Evolutionary conservation across 2,329 filamentous ascomycete genomes (phyloP).

Genomic region (Dichotomopilus funicola): DNA sequence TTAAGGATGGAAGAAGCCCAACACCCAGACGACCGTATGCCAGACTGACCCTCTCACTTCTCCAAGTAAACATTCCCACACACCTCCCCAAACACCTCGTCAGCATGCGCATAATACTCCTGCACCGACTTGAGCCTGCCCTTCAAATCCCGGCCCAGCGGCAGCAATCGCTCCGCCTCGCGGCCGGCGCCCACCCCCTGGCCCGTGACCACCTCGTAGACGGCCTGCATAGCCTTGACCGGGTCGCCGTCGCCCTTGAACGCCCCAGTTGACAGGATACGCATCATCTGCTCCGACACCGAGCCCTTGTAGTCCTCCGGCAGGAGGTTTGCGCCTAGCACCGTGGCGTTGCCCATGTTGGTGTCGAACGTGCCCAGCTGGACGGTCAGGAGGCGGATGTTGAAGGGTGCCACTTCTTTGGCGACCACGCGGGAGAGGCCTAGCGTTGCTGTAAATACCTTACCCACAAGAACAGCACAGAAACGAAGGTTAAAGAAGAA

Average conservation of each 20-base stretch:
- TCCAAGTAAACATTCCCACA: neutral
- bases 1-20: no score
- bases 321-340: neutral
- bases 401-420: neutral
- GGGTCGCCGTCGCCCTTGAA: neutral
- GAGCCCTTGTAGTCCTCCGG: neutral
- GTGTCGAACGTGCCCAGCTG: neutral
- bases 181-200: neutral
- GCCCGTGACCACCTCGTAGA: neutral
- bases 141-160: neutral
- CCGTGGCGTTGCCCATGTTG: neutral
- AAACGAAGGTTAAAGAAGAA: neutral
- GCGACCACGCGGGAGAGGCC: neutral
- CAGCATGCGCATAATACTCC: neutral
- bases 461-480: neutral
- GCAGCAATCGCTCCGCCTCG: neutral
- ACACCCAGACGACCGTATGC: no score
- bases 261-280: neutral
- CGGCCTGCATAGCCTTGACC: neutral
- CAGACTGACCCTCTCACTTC: no score
- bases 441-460: neutral
- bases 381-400: neutral
- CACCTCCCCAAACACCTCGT: neutral
- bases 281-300: neutral
- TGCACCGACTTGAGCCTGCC: neutral